Percentiles rank a stretch among this genome's conserved stretches.
Evolutionary conservation across 73 alveolate genomes (phyloP).

Genomic region (Paramecium octaurelia): DNA sequence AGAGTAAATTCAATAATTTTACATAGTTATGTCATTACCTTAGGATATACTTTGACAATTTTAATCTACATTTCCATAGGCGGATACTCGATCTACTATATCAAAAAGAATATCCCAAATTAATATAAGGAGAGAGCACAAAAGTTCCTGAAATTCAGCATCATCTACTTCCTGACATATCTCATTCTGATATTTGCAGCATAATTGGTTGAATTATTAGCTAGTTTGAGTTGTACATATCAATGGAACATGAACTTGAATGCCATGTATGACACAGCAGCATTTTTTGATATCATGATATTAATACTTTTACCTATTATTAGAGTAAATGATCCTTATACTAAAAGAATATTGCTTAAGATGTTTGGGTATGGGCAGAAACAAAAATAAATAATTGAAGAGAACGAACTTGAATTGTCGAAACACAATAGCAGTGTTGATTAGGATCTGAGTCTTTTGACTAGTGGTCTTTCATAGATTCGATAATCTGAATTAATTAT

Average conservation of each 20-base stretch:
- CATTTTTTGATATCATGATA: background rate
- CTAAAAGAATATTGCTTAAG: background rate
- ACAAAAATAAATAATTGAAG: background rate
- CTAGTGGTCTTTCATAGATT: background rate
- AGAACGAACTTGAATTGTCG: background rate
- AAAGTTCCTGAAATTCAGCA: background rate
- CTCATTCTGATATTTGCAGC: background rate
- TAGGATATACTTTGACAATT: background rate
- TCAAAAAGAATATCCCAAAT: background rate
- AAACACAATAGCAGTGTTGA: background rate
- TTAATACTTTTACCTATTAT: background rate
- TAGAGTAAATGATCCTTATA: conserved; percentile 23
- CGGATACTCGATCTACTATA: background rate
- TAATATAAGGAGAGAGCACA: background rate
- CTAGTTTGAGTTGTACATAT: background rate
- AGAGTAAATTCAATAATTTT: background rate
- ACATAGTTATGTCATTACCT: background rate
- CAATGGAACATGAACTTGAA: background rate
- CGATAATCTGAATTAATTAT: background rate
- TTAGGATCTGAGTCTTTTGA: background rate
- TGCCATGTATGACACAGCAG: background rate
- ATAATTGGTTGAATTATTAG: background rate
- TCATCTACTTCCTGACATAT: background rate
- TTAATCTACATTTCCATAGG: background rate
- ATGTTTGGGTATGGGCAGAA: background rate